Conservation (phyloP, 1,139 yeast genomes). For the Nadsonia starkeyi-henricii region DNA sequence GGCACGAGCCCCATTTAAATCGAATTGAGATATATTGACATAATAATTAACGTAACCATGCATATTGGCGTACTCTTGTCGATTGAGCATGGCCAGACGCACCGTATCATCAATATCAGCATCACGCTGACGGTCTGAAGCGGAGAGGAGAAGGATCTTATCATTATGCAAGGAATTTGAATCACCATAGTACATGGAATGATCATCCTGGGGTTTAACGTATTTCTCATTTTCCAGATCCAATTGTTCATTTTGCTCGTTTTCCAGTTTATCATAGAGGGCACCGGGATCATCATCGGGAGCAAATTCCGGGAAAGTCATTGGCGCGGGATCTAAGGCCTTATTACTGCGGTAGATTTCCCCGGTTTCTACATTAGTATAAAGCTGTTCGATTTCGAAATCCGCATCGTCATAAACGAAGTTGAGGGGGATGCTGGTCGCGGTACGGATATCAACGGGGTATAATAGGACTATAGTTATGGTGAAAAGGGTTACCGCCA, state of each 20-base stretch:
- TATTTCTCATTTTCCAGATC: slow-evolving; percentile 3
- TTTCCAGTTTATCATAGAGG: not conserved
- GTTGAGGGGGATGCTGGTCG: no score
- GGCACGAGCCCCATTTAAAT: slow-evolving; percentile 11
- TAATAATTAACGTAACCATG: slow-evolving; percentile 22
- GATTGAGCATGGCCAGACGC: slow-evolving; percentile 16
- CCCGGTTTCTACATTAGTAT: slow-evolving; percentile 10
- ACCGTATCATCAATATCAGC: slow-evolving; percentile 3
- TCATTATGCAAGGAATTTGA: not conserved
- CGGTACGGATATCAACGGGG: no score
- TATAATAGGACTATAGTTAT: no score
- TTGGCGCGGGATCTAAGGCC: not conserved
- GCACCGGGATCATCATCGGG: not conserved
- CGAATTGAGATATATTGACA: slow-evolving; percentile 12
- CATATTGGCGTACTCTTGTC: slow-evolving; percentile 20
- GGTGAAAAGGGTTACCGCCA: no score
- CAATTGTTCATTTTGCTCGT: slow-evolving; percentile 4
- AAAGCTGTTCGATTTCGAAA: slow-evolving; percentile 15
- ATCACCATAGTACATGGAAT: not conserved
- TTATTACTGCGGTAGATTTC: slow-evolving; percentile 8
- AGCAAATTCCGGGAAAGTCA: slow-evolving; percentile 3
- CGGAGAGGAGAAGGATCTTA: slow-evolving; percentile 4
- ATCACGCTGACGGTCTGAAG: slow-evolving; percentile 5
- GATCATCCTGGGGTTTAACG: slow-evolving; percentile 5
- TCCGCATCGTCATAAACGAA: slow-evolving; percentile 24